Conservation (phyloP, 768 basidiomycete genomes). For the Mycena kentingensis region DNA sequence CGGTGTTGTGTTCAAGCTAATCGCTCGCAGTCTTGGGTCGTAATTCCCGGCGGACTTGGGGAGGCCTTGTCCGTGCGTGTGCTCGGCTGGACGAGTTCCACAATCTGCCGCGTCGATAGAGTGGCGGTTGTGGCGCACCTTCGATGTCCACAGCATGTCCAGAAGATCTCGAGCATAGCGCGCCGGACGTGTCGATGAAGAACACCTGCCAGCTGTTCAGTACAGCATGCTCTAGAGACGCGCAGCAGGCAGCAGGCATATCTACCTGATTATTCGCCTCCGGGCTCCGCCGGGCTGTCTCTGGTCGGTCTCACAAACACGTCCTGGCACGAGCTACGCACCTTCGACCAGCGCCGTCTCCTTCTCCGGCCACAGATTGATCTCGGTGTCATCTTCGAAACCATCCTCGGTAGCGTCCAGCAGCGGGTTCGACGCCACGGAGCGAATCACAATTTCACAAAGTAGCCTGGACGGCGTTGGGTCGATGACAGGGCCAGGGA, state of each 20-base stretch:
- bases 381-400: conserved; percentile 60
- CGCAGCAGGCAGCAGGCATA: conserved; percentile 1
- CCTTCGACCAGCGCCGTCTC: conserved; percentile 80
- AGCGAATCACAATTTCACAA: conserved; percentile 62
- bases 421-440: conserved; percentile 52
- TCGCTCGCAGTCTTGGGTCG: too few relatives aligned
- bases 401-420: conserved; percentile 58
- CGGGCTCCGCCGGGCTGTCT: conserved; percentile 67
- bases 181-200: conserved; percentile 78
- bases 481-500: background rate
- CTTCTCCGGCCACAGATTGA: conserved; percentile 71
- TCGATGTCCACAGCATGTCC: conserved; percentile 85
- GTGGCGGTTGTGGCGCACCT: too few relatives aligned
- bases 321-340: conserved; percentile 33
- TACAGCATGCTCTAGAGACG: background rate
- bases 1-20: too few relatives aligned
- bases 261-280: conserved; percentile 73
- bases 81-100: too few relatives aligned
- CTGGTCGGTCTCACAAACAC: background rate
- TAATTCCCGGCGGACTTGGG: too few relatives aligned
- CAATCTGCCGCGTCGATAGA: too few relatives aligned
- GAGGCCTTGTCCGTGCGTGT: too few relatives aligned
- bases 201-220: conserved; percentile 61
- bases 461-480: conserved; percentile 49
- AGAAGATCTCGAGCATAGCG: conserved; percentile 73